These are phyloP conservation scores for Arthrobotrys entomopaga DNA, from an alignment of 2,329 filamentous ascomycete genomes.

Conservation along the genomic window DNA sequence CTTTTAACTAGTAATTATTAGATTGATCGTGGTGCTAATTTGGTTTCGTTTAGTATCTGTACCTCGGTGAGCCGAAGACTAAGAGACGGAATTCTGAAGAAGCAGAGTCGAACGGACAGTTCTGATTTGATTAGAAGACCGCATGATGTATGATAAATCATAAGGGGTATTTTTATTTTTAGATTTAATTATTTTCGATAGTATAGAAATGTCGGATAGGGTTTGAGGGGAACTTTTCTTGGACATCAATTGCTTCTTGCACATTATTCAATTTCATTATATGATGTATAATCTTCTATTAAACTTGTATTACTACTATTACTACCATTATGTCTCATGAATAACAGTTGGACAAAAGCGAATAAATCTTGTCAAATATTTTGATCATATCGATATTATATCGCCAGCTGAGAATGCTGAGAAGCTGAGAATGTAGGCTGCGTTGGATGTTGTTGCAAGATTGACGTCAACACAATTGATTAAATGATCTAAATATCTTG, in stretches of 20 bases:
- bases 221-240: neutral
- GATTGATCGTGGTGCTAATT: conserved; percentile 9
- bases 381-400: neutral
- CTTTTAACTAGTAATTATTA: neutral
- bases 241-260: neutral
- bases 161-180: neutral
- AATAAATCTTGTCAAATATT: neutral
- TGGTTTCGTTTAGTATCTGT: conserved; percentile 21
- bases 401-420: neutral
- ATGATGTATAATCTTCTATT: neutral
- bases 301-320: neutral
- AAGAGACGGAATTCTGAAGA: conserved; percentile 29
- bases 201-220: neutral
- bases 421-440: neutral
- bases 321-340: neutral
- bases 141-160: neutral
- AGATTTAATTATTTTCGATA: neutral
- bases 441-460: conserved; percentile 41
- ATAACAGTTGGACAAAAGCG: neutral
- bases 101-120: conserved; percentile 19
- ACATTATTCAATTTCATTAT: neutral
- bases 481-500: neutral
- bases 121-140: neutral
- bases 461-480: conserved; percentile 52
- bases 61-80: conserved; percentile 25